These are phyloP conservation scores for Nepenthes mirabilis DNA, from an alignment of 148 eudicot species.

Conservation along the genomic window DNA sequence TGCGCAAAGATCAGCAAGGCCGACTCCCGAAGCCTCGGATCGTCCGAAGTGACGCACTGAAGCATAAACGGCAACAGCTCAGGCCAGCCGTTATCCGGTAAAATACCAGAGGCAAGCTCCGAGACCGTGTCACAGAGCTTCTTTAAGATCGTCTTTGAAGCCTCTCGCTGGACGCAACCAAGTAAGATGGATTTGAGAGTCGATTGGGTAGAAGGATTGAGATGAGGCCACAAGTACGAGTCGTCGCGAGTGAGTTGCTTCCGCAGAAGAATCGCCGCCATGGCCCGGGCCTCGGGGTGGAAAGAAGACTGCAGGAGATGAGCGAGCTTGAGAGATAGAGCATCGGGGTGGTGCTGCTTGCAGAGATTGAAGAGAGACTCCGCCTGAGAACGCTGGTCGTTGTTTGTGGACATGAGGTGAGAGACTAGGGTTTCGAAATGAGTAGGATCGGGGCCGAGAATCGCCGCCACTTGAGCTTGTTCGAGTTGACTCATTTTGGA, in stretches of 20 bases:
- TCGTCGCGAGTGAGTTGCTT: conserved; percentile 57
- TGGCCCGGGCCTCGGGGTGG: conserved; percentile 52
- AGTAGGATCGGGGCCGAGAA: conserved; percentile 56
- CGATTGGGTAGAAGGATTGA: conserved; percentile 39
- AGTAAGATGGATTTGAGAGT: conserved; percentile 46
- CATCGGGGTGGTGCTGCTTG: conserved; percentile 55
- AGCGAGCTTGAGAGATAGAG: conserved; percentile 56
- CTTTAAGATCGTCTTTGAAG: conserved; percentile 44
- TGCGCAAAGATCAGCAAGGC: conserved; percentile 63
- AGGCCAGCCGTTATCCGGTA: conserved; percentile 67
- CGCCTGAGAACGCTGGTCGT: conserved; percentile 72
- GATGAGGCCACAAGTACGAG: conserved; percentile 54
- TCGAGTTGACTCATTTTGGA: conserved; percentile 37
- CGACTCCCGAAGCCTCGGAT: conserved; percentile 34
- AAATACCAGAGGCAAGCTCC: conserved; percentile 62
- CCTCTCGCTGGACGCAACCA: conserved; percentile 44
- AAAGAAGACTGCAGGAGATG: conserved; percentile 46
- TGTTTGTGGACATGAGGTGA: conserved; percentile 62
- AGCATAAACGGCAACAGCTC: conserved; percentile 76
- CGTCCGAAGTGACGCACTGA: conserved; percentile 52
- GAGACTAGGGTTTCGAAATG: conserved; percentile 70
- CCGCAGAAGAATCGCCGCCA: conserved; percentile 71
- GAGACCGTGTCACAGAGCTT: conserved; percentile 78
- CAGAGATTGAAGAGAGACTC: conserved; percentile 59
- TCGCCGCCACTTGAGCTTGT: conserved; percentile 55